Evolutionary conservation across 2,329 filamentous ascomycete species (phyloP).

Genomic region (Meredithiella fracta): DNA sequence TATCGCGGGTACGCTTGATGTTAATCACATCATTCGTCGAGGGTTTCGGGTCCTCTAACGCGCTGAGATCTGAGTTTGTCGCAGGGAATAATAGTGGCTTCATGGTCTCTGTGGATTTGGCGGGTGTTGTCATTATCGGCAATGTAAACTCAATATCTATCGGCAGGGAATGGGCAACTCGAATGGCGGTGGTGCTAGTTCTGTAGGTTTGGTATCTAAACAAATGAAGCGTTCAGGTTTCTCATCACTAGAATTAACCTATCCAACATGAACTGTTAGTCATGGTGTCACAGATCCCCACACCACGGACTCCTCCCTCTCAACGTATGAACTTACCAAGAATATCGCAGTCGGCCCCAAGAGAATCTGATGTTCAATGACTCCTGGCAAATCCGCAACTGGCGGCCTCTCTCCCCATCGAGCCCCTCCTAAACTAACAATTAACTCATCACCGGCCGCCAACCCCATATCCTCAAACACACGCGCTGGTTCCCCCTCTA

Average conservation of each 20-base stretch:
- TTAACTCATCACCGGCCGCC: slow-evolving; percentile 62
- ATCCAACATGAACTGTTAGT: neutral
- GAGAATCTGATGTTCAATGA: slow-evolving; percentile 42
- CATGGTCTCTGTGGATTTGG: neutral
- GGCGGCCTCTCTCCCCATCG: slow-evolving; percentile 43
- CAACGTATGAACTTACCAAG: slow-evolving; percentile 22
- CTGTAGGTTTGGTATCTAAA: slow-evolving; percentile 26
- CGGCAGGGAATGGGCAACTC: slow-evolving; percentile 14
- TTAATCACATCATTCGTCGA: neutral
- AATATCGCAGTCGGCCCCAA: slow-evolving; percentile 35
- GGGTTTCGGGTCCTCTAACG: slow-evolving; percentile 7
- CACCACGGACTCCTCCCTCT: neutral
- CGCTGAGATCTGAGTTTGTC: neutral
- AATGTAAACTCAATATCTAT: slow-evolving; percentile 6
- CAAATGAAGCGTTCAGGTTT: slow-evolving; percentile 29
- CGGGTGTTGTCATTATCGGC: slow-evolving; percentile 15
- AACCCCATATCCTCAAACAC: slow-evolving; percentile 49
- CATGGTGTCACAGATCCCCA: neutral
- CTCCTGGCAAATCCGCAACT: slow-evolving; percentile 31
- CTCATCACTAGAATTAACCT: slow-evolving; percentile 11
- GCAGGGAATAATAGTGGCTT: slow-evolving; percentile 12
- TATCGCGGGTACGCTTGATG: slow-evolving; percentile 18
- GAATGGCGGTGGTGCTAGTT: slow-evolving; percentile 16
- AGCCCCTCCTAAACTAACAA: slow-evolving; percentile 51
- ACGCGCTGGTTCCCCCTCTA: slow-evolving; percentile 54